phyloP scores from a whole-genome alignment of 805 yeast species.

The Cyberlindnera americana region DNA sequence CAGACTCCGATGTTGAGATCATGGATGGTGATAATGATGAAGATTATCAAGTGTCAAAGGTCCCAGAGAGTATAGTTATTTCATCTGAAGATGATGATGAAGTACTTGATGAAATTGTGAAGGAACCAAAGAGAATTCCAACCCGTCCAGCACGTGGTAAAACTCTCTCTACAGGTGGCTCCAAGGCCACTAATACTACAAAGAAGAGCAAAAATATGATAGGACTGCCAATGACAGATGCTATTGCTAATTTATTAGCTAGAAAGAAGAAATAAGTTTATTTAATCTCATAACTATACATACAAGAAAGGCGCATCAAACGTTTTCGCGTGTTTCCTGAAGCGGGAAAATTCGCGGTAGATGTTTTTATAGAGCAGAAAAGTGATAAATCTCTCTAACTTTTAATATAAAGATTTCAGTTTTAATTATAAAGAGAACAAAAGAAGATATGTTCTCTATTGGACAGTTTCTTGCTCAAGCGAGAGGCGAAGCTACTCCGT shows the following conservation, averaged over 20 bases:
- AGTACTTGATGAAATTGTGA: neutral
- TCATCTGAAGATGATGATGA: constrained; percentile 4
- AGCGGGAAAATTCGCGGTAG: neutral
- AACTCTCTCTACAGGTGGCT: neutral
- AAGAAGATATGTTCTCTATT: constrained; percentile 20
- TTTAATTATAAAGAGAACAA: too few relatives aligned
- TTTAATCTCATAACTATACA: too few relatives aligned
- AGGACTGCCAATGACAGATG: constrained; percentile 5
- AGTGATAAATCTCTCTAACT: too few relatives aligned
- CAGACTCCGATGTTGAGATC: constrained; percentile 10
- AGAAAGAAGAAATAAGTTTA: constrained; percentile 7
- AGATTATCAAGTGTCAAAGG: neutral
- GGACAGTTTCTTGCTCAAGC: constrained; percentile 18
- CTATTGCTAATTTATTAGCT: constrained; percentile 8
- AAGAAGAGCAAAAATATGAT: neutral
- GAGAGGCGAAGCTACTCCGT: constrained; percentile 1
- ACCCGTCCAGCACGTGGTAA: constrained; percentile 1
- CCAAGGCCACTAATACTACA: neutral
- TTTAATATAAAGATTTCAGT: too few relatives aligned
- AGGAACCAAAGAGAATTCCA: neutral
- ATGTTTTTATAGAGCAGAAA: too few relatives aligned
- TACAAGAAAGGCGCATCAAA: neutral
- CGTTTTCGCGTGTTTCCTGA: neutral
- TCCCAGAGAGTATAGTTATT: constrained; percentile 4
- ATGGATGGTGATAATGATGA: neutral